Base-by-base conservation (phyloP, 2,329 filamentous ascomycete genomes). In the Zymoseptoria crescenta region DNA sequence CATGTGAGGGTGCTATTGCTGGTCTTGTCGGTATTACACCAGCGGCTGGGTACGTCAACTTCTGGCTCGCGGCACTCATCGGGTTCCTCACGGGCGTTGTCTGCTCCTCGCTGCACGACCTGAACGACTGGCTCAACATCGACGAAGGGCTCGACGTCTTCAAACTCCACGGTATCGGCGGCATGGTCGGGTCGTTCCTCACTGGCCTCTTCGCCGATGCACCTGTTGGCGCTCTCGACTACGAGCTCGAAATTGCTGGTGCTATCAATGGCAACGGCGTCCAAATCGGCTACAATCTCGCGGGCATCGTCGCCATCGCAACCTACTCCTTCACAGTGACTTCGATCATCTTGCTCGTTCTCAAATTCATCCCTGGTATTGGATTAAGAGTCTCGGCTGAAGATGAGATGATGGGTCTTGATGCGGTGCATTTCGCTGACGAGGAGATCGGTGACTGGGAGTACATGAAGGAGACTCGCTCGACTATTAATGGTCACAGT, bases 11-110 rank as follows among this genome's bases (percentile, higher is more conserved):
- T 49, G 81, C 80, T 27, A 83, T 84, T 62, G 80, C 81, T 51
- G 82, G 82, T 41, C 77, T 84, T 1, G 81, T 84, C n/a, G 81
- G 81, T n/a, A 83, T 83, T 67, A 83, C 81, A 0, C 81, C 81
- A 10, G 81, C 79, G 13, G 80, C 80, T 10, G 80, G 80, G 55
- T 66, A 68, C 61, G 56, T 68, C 56, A 56, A 62, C 61, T 57
- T 65, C 63, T 64, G 68, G 68, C 62, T 60, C 7, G 81, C 80
- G 16, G 81, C 79, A 1, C 72, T 81, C 27, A 83, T 84, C 63
- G 81, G 81, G 4, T 81, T 83, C 73, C 63, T 84, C 30, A 83
- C 81, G 3, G 78, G 76, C 8, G 74, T 79, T 7, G 73, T 80
- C 24, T 83, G 81, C 69, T 75, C 79, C 8, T 67, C 74, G 1